Percentiles rank a stretch among this genome's conserved stretches.
Evolutionary conservation across 768 basidiomycete genomes (phyloP).

Genomic region (Collybia sordida): DNA sequence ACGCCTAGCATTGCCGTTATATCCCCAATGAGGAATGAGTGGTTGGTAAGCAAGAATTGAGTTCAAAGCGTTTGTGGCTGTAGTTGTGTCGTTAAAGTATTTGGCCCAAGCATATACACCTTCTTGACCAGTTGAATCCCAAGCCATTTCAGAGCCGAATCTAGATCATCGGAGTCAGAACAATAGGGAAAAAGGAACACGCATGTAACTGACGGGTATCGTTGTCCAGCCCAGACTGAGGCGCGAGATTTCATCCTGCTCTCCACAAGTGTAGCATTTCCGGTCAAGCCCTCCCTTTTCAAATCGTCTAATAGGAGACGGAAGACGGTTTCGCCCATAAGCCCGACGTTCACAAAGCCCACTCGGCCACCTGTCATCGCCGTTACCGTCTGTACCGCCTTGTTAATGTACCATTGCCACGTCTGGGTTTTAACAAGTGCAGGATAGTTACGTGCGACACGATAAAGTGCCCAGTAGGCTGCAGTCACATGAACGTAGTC

Average conservation of each 20-base stretch:
- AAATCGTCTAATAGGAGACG: conserved; percentile 47
- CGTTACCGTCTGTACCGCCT: conserved; percentile 47
- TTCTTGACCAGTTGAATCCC: conserved; percentile 58
- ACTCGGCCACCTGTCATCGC: conserved; percentile 45
- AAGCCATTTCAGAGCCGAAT: conserved; percentile 61
- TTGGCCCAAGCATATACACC: conserved; percentile 55
- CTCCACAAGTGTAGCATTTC: conserved; percentile 47
- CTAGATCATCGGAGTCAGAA: conserved; percentile 21
- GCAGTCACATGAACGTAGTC: conserved; percentile 50
- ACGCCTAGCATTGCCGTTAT: conserved; percentile 57
- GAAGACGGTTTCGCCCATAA: conserved; percentile 61
- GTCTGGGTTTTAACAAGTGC: conserved; percentile 41
- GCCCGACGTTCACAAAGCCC: conserved; percentile 44
- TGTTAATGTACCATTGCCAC: conserved; percentile 60
- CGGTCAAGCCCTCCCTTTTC: conserved; percentile 47
- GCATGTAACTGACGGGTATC: conserved; percentile 45
- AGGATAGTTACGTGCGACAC: conserved; percentile 59
- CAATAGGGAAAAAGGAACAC: not conserved
- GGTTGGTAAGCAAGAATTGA: conserved; percentile 60
- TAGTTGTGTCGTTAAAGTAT: conserved; percentile 52
- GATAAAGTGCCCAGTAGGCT: conserved; percentile 57
- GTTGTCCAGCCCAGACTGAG: conserved; percentile 43
- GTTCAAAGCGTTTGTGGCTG: conserved; percentile 51
- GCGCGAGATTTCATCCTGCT: conserved; percentile 46
- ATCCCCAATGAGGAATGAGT: conserved; percentile 59